Evolutionary conservation across 2,329 filamentous ascomycete genomes (phyloP).

Genomic region (Akanthomyces uredinophilus): DNA sequence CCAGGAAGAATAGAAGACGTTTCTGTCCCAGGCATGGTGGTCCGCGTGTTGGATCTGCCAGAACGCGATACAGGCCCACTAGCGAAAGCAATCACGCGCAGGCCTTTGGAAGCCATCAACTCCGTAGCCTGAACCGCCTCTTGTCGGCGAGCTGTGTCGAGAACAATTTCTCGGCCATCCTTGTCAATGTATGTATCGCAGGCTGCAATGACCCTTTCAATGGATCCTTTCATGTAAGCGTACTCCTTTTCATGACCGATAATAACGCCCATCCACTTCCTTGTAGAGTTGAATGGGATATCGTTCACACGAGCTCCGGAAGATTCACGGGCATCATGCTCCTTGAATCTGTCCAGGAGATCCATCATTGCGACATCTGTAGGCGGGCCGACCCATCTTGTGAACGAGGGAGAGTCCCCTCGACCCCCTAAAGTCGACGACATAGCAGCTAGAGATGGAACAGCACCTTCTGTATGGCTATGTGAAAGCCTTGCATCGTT

Average conservation of each 20-base stretch:
- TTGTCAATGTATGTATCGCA: conserved; percentile 88
- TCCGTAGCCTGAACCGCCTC: conserved; percentile 77
- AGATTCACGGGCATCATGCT: conserved; percentile 84
- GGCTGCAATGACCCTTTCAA: conserved; percentile 78
- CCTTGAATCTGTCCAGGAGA: conserved; percentile 81
- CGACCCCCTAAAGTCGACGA: conserved; percentile 70
- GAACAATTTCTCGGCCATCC: conserved; percentile 78
- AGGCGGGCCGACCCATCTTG: conserved; percentile 92
- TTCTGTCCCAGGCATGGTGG: conserved; percentile 43
- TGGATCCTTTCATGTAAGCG: conserved; percentile 91
- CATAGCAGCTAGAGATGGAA: conserved; percentile 68
- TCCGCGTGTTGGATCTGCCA: conserved; percentile 41
- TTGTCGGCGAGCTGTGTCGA: conserved; percentile 71
- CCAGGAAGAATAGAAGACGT: conserved; percentile 39
- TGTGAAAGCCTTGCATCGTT: conserved; percentile 85
- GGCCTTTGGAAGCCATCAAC: conserved; percentile 79
- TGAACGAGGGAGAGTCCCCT: conserved; percentile 59
- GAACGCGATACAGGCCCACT: conserved; percentile 64
- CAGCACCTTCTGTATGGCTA: conserved; percentile 62
- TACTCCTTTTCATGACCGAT: conserved; percentile 72
- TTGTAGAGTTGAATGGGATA: conserved; percentile 91
- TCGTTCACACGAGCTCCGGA: conserved; percentile 79
- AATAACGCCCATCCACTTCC: conserved; percentile 98
- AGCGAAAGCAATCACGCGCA: conserved; percentile 88
- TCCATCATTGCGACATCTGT: conserved; percentile 98